Evolutionary conservation across 1,139 yeast genomes (phyloP), one percentile per base, ranked within the genome.

Genomic region (Candida pseudocylindracea): DNA sequence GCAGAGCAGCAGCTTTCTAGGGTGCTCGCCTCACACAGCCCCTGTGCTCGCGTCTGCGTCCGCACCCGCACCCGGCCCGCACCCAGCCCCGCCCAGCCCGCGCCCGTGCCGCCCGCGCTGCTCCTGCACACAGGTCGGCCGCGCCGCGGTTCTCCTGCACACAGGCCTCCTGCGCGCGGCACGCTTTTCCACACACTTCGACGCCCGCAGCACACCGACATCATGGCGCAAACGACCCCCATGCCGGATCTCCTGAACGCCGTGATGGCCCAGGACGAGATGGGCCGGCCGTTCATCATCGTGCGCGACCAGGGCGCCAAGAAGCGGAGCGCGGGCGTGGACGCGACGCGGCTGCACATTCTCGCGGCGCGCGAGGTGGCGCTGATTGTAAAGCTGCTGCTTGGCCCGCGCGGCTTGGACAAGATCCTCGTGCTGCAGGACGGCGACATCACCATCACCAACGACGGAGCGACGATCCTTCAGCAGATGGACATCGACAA

Each of bases 331-430:
- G 94, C 81, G 45, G 98, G 98, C 13, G 55, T 76, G 37, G 99
- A 91, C 44, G 98, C 98, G 29, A 81, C 92, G 45, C 88, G 81
- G 54, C 74, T 83, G 26, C 96, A 91, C 51, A 85, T 91, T 37
- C 63, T 83, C 38, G 98, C 98, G 29, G 98, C 98, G 26, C 68
- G 94, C 53, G 75, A 94, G 12, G 95, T 91, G 36, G 85, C 96
- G 10, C 75, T 85, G 27, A 81, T 91, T 40, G 76, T 91, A 40
- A 79, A 76, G 49, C 79, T 95, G 1, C 81, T 95, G 1, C 60
- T 91, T 41, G 99, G 98, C 7, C 98, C 98, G 36, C 69, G 98
- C 49, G 98, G 99, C n/a, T 60, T 91, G 47, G 98, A 91, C 53
- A 91, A 91, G 57, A 88, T 91, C 45, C 63, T 91, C 44, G 80